phyloP scores from a whole-genome alignment of 106 monocot genomes.

The Dendrobium chrysotoxum region DNA sequence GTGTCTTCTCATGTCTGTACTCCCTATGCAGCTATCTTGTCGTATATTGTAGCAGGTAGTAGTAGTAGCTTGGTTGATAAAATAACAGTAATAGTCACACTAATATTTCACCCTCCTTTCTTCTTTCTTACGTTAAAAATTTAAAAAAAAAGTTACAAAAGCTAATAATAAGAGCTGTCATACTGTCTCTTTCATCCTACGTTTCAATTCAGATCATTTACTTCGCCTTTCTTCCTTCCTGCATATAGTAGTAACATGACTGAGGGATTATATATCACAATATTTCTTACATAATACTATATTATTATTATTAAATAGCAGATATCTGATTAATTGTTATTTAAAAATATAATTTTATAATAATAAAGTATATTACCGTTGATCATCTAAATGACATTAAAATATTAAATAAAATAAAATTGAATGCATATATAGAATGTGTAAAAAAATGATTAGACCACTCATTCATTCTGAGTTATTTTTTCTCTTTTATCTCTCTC shows the following conservation, averaged over 20 bases:
- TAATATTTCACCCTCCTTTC: not conserved
- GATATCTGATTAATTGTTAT: too few species aligned
- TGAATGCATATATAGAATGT: too few species aligned
- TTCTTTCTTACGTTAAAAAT: not conserved
- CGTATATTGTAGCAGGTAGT: not conserved
- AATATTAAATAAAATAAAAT: too few species aligned
- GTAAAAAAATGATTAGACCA: too few species aligned
- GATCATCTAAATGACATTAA: too few species aligned
- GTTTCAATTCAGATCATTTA: constrained; percentile 1
- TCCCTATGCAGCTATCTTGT: not conserved
- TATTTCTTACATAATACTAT: too few species aligned
- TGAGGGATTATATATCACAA: too few species aligned
- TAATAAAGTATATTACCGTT: too few species aligned
- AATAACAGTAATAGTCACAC: not conserved
- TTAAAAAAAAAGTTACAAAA: not conserved
- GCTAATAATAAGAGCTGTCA: not conserved
- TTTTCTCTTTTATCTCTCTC: too few species aligned
- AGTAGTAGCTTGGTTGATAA: not conserved
- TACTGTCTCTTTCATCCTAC: not conserved
- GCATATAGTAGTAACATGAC: not conserved
- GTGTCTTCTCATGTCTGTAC: not conserved
- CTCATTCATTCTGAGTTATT: too few species aligned
- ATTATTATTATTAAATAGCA: too few species aligned
- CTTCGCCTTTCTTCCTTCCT: not conserved
- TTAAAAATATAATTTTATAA: too few species aligned